A percentile compares a stretch with the other conserved stretches of the same genome.
Evolutionary conservation across 2,329 filamentous ascomycete species (phyloP).

Genomic region (Botrytis hyacinthi): DNA sequence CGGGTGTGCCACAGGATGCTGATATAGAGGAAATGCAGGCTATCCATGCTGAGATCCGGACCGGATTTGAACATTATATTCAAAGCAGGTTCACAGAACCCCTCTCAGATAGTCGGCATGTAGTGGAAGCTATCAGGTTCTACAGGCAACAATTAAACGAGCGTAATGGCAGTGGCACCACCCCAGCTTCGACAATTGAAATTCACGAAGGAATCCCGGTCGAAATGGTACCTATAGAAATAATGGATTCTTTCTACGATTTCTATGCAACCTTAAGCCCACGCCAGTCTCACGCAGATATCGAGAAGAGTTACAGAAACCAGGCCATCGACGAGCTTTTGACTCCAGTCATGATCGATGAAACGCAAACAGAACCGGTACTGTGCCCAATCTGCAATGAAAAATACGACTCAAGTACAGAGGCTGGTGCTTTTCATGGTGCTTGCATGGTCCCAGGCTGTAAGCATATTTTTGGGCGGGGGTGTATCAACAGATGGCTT

Average conservation of each 20-base stretch:
- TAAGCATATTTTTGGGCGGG: neutral
- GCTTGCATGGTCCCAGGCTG: neutral
- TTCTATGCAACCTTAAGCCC: too few relatives aligned
- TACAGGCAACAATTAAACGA: neutral
- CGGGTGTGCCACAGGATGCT: neutral
- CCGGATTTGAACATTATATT: neutral
- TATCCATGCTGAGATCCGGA: neutral
- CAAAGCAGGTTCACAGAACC: neutral
- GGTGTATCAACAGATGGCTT: neutral
- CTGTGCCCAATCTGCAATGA: neutral
- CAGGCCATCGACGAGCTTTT: neutral
- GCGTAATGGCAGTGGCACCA: neutral
- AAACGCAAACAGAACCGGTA: too few relatives aligned
- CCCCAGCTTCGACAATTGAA: neutral
- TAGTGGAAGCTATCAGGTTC: neutral
- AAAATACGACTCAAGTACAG: neutral
- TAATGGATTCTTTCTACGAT: too few relatives aligned
- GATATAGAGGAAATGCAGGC: neutral
- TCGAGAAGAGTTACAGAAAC: neutral
- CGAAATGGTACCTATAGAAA: fast-evolving
- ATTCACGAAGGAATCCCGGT: too few relatives aligned
- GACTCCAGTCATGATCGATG: neutral
- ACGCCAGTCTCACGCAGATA: too few relatives aligned
- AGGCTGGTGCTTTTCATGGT: neutral
- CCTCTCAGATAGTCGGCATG: too few relatives aligned